These are phyloP conservation scores for Aspergillus neotritici DNA, from an alignment of 2,329 filamentous ascomycete genomes.

Conservation along the genomic window DNA sequence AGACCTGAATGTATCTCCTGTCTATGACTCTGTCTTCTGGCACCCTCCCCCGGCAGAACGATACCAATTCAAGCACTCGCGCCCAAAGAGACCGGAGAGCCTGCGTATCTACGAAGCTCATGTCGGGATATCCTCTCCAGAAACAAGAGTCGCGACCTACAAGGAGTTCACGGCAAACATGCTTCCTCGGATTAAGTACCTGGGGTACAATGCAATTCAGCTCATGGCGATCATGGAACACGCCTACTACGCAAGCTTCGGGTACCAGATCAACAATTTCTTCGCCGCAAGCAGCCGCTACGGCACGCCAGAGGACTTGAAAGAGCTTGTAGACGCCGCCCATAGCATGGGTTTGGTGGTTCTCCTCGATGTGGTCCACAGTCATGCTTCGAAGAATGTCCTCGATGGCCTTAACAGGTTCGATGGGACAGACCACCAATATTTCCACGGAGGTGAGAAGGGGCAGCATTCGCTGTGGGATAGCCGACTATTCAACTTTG, in stretches of 20 bases:
- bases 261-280: slow-evolving; percentile 98
- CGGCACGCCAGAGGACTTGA: slow-evolving; percentile 86
- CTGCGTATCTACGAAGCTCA: slow-evolving; percentile 98
- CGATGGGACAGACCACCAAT: slow-evolving; percentile 88
- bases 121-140: slow-evolving; percentile 91
- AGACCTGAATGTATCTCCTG: slow-evolving; percentile 79
- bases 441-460: slow-evolving; percentile 83
- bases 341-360: slow-evolving; percentile 87
- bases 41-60: slow-evolving; percentile 72
- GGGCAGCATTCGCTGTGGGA: slow-evolving; percentile 94
- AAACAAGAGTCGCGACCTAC: slow-evolving; percentile 83
- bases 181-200: slow-evolving; percentile 78
- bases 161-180: slow-evolving; percentile 94
- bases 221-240: slow-evolving; percentile 99
- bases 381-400: slow-evolving; percentile 96
- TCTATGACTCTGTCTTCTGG: slow-evolving; percentile 96
- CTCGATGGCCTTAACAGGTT: slow-evolving; percentile 93
- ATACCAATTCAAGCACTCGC: slow-evolving; percentile 78
- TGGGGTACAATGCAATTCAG: slow-evolving; percentile 97
- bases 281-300: slow-evolving; percentile 96
- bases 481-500: slow-evolving; percentile 95
- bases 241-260: slow-evolving; percentile 98
- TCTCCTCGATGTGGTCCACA: slow-evolving; percentile 92
- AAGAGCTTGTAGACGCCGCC: slow-evolving; percentile 92
- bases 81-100: slow-evolving; percentile 77